Evolutionary conservation across 2,329 filamentous ascomycete genomes (phyloP).

Genomic region (Cryphonectria naterciae): DNA sequence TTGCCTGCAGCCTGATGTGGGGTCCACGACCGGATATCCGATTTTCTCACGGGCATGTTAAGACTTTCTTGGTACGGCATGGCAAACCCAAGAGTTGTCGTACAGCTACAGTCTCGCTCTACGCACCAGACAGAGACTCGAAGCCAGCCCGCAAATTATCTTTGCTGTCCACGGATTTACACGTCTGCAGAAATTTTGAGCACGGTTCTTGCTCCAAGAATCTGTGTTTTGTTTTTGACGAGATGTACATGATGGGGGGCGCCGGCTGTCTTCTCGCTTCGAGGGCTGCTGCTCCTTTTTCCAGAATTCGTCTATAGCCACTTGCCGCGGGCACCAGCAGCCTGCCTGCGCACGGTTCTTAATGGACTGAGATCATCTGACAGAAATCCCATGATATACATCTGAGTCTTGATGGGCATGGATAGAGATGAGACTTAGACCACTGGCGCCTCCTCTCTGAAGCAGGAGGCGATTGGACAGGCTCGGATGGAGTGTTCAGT

Average conservation of each 20-base stretch:
- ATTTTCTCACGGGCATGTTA: slow-evolving; percentile 10
- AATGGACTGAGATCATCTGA: neutral
- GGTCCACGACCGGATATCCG: slow-evolving; percentile 6
- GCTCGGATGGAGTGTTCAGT: slow-evolving; percentile 1
- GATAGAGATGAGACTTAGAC: slow-evolving; percentile 18
- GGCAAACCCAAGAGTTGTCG: neutral
- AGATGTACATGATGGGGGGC: slow-evolving; percentile 1
- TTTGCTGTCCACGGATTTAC: slow-evolving; percentile 15
- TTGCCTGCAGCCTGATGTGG: slow-evolving; percentile 26
- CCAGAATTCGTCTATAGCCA: neutral
- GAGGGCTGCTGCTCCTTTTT: neutral
- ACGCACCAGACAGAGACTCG: slow-evolving; percentile 13
- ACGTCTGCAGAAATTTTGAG: neutral
- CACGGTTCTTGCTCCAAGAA: neutral
- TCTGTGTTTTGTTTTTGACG: slow-evolving; percentile 13
- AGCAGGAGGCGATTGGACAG: slow-evolving; percentile 6
- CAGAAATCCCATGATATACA: neutral
- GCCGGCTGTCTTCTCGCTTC: neutral
- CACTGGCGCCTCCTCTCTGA: slow-evolving; percentile 8
- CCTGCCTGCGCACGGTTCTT: neutral
- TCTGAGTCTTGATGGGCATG: neutral
- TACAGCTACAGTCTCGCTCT: slow-evolving; percentile 7
- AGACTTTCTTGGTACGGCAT: neutral
- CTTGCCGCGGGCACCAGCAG: neutral
- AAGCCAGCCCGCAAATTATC: slow-evolving; percentile 16